These are phyloP conservation scores for Marasmius fiardii DNA, from an alignment of 1,284 basidiomycete genomes.

Conservation along the genomic window DNA sequence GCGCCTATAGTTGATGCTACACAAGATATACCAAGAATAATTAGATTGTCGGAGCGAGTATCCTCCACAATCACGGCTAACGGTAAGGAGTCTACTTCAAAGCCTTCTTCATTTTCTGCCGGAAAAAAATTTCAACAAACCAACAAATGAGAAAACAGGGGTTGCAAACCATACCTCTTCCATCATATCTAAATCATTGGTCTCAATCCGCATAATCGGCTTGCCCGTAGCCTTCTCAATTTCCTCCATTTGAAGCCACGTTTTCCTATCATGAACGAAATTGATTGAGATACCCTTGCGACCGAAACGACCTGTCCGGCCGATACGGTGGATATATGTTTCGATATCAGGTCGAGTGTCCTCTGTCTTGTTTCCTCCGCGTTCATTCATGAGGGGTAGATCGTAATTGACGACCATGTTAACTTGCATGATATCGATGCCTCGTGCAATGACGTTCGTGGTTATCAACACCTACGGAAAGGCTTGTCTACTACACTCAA, in stretches of 20 bases:
- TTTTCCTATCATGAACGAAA: constrained; percentile 87
- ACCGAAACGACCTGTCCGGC: constrained; percentile 95
- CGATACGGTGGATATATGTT: constrained; percentile 98
- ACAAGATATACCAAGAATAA: too few relatives aligned
- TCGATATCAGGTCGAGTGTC: constrained; percentile 83
- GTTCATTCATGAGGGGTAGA: constrained; percentile 81
- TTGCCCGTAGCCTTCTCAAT: constrained; percentile 78
- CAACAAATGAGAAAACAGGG: constrained; percentile 3
- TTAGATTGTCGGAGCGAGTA: too few relatives aligned
- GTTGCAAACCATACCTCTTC: constrained; percentile 62
- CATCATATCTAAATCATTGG: constrained; percentile 85
- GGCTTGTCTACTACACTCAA: background rate
- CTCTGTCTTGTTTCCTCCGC: constrained; percentile 37
- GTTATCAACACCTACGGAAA: constrained; percentile 73
- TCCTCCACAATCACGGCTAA: too few relatives aligned
- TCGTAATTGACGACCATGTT: constrained; percentile 99
- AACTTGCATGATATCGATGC: constrained; percentile 98
- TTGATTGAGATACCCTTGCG: constrained; percentile 96
- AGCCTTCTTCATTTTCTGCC: constrained; percentile 74
- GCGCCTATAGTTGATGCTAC: too few relatives aligned
- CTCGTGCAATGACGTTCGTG: constrained; percentile 97
- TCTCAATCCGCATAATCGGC: constrained; percentile 79
- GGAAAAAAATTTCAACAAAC: constrained; percentile 25
- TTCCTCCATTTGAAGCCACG: constrained; percentile 81
- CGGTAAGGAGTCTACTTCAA: constrained; percentile 45